A percentile compares a stretch with the other conserved stretches of the same genome.
Conservation (phyloP, 192 early-diverging fungal species). For the Coemansia furcata region DNA sequence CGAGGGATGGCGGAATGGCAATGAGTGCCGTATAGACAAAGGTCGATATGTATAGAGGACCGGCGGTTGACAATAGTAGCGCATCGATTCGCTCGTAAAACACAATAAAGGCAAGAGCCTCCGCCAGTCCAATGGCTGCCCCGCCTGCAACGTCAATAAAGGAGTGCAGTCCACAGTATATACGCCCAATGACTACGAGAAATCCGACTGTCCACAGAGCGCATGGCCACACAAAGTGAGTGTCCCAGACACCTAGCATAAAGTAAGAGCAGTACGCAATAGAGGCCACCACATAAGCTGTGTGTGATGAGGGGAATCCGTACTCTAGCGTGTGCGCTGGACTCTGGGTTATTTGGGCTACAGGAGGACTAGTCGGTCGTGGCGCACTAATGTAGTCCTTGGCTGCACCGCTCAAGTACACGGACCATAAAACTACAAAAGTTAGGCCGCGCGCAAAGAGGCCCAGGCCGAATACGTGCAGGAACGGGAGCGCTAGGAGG, state of each 20-base stretch:
- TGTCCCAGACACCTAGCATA: slow-evolving; percentile 33
- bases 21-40: slow-evolving; percentile 25
- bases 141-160: slow-evolving; percentile 77
- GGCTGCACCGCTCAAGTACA: slow-evolving; percentile 46
- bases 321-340: slow-evolving; percentile 74
- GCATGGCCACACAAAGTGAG: slow-evolving; percentile 35
- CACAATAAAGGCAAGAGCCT: slow-evolving; percentile 52
- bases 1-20: slow-evolving; percentile 41
- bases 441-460: slow-evolving; percentile 55
- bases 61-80: slow-evolving; percentile 33
- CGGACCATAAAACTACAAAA: slow-evolving; percentile 48
- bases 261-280: slow-evolving; percentile 52
- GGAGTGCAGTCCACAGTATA: slow-evolving; percentile 89
- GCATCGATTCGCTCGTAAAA: slow-evolving; percentile 30
- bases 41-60: slow-evolving; percentile 33
- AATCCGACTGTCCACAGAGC: slow-evolving; percentile 51
- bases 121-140: slow-evolving; percentile 57
- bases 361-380: slow-evolving; percentile 76
- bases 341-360: slow-evolving; percentile 68
- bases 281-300: slow-evolving; percentile 78
- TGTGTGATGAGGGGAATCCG: slow-evolving; percentile 90
- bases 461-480: slow-evolving; percentile 79
- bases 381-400: slow-evolving; percentile 87
- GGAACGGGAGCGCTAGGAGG: slow-evolving; percentile 71
- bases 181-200: slow-evolving; percentile 67